Evolutionary conservation across 1,284 basidiomycete species (phyloP), one percentile per base, ranked within the genome.

Genomic region (Xanthoconium separans): DNA sequence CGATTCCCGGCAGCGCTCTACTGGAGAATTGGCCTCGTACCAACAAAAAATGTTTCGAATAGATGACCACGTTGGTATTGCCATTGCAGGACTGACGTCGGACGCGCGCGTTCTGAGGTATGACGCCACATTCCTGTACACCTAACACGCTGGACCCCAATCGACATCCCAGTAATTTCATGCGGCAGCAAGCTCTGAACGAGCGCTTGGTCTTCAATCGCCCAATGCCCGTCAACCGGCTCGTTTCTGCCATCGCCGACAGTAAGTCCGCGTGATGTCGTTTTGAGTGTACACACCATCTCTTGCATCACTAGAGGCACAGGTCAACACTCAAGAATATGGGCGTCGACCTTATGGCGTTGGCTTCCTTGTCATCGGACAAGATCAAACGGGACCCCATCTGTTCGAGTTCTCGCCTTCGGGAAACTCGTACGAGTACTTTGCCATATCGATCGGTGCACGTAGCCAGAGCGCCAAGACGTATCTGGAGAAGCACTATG

Each of bases 1-100:
- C 45, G 47, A 58, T 36, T 16, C 24, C 31, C n/a, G 39, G 30
- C 63, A 99, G 95, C 85, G 96, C 71, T 98, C 96, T n/a, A 96
- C 95, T 11, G 95, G 95, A 59, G 97, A 99, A 75, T 84, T 99
- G 50, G 96, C 97, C 15, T 93, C 91, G 39, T 98, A 99, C 80
- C 97, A 99, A 72, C 95, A 99, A 78, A 99, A 99, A 83, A 92
- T 99, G 87, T 96, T 97, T 73, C 84, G 94, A 68, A 97, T 99
- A 84, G 97, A 99, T 72, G 95, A 98, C 73, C 97, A 99, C 76
- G 88, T 98, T 67, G 97, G 97, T 43, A 95, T 99, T 67, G 97
- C 95, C 45, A 99, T 99, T 70, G 97, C 97, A 47, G 97, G 97
- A 20, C 78, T 99, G 58, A 99, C 97, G 9, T 95, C 92, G 49